Percentiles rank a stretch among this genome's conserved stretches.
These are phyloP conservation scores for Wickerhamomyces sp. DNA, from an alignment of 1,139 yeast species.

Conservation along the genomic window DNA sequence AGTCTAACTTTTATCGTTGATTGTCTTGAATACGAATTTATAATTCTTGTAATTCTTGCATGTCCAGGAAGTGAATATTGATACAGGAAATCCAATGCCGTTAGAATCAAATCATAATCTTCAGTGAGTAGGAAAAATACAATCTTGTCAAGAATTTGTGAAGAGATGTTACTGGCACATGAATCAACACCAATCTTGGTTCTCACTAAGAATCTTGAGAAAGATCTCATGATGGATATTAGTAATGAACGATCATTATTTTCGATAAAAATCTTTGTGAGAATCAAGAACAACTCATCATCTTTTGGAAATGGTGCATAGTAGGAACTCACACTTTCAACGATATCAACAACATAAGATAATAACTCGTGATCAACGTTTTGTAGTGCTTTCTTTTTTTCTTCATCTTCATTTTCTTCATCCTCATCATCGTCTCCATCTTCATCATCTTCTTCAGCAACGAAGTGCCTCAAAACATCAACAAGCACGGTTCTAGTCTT, in stretches of 20 bases:
- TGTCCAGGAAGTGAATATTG: slow-evolving; percentile 55
- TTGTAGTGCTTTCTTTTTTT: slow-evolving; percentile 32
- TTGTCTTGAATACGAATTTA: slow-evolving; percentile 36
- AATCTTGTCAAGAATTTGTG: slow-evolving; percentile 36
- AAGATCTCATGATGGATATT: slow-evolving; percentile 47
- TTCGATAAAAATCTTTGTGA: slow-evolving; percentile 40
- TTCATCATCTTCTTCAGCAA: not conserved
- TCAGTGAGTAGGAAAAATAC: slow-evolving; percentile 40
- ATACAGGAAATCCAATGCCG: slow-evolving; percentile 60
- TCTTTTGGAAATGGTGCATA: slow-evolving; percentile 65
- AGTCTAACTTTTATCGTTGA: slow-evolving; percentile 49
- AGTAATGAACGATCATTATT: slow-evolving; percentile 53
- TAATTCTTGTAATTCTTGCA: slow-evolving; percentile 30
- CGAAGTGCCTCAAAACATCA: slow-evolving; percentile 13
- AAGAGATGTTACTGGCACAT: slow-evolving; percentile 37
- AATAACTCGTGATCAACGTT: slow-evolving; percentile 54
- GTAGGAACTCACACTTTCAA: slow-evolving; percentile 82
- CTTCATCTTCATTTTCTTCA: slow-evolving; percentile 15
- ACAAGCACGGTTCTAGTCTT: slow-evolving; percentile 37
- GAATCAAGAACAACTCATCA: slow-evolving; percentile 53
- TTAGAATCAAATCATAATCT: slow-evolving; percentile 58
- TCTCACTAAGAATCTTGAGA: slow-evolving; percentile 44
- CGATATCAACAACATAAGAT: slow-evolving; percentile 68
- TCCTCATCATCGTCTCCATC: slow-evolving; percentile 1
- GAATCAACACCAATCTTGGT: slow-evolving; percentile 39